These are phyloP conservation scores for Pezicula rhizophila DNA, from an alignment of 2,329 filamentous ascomycete genomes.

Conservation along the genomic window DNA sequence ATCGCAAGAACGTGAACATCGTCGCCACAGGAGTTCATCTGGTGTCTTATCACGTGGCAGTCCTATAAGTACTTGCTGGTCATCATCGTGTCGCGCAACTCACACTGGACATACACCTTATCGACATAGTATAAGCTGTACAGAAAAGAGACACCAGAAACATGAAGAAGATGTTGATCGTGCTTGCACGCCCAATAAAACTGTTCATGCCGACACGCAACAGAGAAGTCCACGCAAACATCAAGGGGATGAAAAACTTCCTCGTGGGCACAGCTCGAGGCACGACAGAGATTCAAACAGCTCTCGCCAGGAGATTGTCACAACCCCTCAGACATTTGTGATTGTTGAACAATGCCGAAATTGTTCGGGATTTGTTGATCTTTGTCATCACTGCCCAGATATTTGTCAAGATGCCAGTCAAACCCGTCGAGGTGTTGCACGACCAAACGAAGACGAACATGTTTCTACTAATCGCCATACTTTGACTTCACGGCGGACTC, in stretches of 20 bases:
- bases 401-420: conserved; percentile 20
- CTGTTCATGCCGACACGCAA: not conserved
- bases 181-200: conserved; percentile 11
- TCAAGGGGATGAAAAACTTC: too few species aligned
- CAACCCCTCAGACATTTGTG: conserved; percentile 20
- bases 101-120: conserved; percentile 15
- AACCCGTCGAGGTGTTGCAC: not conserved
- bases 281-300: not conserved
- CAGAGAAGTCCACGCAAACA: not conserved
- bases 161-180: conserved; percentile 15
- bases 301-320: not conserved
- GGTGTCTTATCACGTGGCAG: not conserved
- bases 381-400: conserved; percentile 24
- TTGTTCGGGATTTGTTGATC: conserved; percentile 15
- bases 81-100: conserved; percentile 14
- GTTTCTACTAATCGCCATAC: too few species aligned
- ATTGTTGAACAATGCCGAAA: conserved; percentile 14
- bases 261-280: too few species aligned
- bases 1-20: not conserved
- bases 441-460: not conserved
- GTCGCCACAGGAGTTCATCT: conserved; percentile 3
- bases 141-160: conserved; percentile 7
- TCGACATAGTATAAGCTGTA: conserved; percentile 18
- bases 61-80: conserved; percentile 8
- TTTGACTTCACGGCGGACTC: too few species aligned